Evolutionary conservation across 1,284 basidiomycete species (phyloP), one percentile per base, ranked within the genome.

Genomic region (Psilocybe mexicana): DNA sequence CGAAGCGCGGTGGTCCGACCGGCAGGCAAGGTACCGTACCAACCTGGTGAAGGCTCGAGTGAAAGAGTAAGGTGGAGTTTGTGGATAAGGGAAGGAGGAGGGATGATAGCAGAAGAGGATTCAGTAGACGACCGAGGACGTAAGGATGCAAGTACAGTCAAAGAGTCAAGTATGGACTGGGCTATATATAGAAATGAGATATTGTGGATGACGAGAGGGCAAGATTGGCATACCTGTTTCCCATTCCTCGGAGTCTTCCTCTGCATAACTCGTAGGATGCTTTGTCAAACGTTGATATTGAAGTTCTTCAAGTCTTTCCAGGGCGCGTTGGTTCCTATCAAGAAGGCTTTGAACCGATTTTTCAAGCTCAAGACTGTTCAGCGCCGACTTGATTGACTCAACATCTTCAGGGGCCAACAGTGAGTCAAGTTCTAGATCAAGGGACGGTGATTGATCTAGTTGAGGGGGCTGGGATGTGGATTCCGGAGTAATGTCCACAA

Each of bases 241-340:
- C 86, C 86, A 89, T 69, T 93, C 90, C 69, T 91, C 90, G 12
- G 88, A 88, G 25, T 79, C 85, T 66, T 84, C 79, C 65, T 84
- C 79, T 3, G 85, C 83, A 25, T 63, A 61, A 56, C 75, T 79
- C 70, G 40, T 79, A 76, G 55, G 77, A 33, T 76, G 74, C 25
- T 71, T 71, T 11, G 76, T 74, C 23, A 88, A 69, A 25, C 90
- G 80, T 55, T 71, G 67, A 25, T 74, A 75, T 66, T 92, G 91
- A 44, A 93, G 73, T 61, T 84, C 79, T 62, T 85, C 83, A 12
- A 93, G 73, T 51, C 83, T 76, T 52, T 75, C 68, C 45, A 93
- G 72, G 3, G 90, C 89, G 44, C 72, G 77, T 48, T 80, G 76
- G 64, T 89, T 92, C 61, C 81, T 74, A 38, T 83, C 79, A 23